phyloP scores from a whole-genome alignment of 805 yeast species.

The Starmerella stellata region DNA sequence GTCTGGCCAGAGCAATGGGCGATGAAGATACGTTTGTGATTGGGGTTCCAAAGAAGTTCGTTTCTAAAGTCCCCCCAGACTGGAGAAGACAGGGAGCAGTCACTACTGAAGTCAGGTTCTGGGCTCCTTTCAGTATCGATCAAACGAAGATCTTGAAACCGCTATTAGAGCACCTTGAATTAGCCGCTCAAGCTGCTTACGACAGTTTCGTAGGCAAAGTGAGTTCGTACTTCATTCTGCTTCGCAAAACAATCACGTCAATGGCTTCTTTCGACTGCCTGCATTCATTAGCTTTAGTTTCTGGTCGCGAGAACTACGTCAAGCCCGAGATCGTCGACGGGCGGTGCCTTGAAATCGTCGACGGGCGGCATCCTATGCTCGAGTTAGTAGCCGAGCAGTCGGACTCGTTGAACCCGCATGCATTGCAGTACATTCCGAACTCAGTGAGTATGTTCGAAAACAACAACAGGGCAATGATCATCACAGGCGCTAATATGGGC shows the following conservation, averaged over 20 bases:
- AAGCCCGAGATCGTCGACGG: slow-evolving; percentile 34
- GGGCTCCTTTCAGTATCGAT: slow-evolving; percentile 40
- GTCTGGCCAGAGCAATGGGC: slow-evolving; percentile 38
- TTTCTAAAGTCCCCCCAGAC: slow-evolving; percentile 42
- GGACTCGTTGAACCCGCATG: background rate
- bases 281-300: slow-evolving; percentile 44
- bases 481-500: slow-evolving; percentile 83
- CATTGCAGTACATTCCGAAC: slow-evolving; percentile 41
- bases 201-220: slow-evolving; percentile 26
- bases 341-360: slow-evolving; percentile 33
- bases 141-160: slow-evolving; percentile 41
- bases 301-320: slow-evolving; percentile 30
- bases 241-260: slow-evolving; percentile 30
- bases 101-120: slow-evolving; percentile 48
- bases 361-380: slow-evolving; percentile 52
- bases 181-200: slow-evolving; percentile 33
- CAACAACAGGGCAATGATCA: slow-evolving; percentile 38
- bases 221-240: slow-evolving; percentile 23
- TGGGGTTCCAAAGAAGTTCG: slow-evolving; percentile 48
- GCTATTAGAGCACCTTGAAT: slow-evolving; percentile 36
- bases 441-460: slow-evolving; percentile 33
- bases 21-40: slow-evolving; percentile 45
- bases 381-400: slow-evolving; percentile 21
- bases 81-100: slow-evolving; percentile 69
- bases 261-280: slow-evolving; percentile 49